Evolutionary conservation across 1,139 yeast species (phyloP).

Genomic region (Debaryomycetaceae sp.): DNA sequence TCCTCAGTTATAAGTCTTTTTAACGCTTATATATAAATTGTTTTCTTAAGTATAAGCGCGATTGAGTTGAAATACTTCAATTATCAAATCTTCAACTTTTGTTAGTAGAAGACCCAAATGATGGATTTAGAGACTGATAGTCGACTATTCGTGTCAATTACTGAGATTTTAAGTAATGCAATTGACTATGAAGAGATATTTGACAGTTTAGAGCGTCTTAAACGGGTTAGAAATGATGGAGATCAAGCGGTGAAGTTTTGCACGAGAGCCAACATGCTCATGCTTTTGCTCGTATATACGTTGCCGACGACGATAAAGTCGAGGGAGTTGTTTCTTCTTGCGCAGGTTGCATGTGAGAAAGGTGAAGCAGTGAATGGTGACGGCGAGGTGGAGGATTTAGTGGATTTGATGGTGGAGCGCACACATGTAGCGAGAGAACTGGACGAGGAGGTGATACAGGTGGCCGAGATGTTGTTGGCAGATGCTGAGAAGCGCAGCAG

Average conservation of each 20-base stretch:
- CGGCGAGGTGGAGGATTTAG: background rate
- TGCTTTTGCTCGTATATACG: conserved; percentile 11
- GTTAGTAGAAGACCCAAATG: background rate
- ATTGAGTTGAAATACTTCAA: too few relatives aligned
- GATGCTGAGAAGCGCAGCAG: conserved; percentile 3
- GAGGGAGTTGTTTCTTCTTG: background rate
- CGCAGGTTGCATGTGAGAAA: background rate
- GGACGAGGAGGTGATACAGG: conserved; percentile 4
- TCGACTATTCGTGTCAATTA: background rate
- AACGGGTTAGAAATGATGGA: background rate
- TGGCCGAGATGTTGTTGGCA: conserved; percentile 16
- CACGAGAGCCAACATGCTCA: conserved; percentile 9
- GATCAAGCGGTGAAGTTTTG: background rate
- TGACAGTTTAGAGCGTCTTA: background rate
- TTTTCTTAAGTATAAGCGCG: too few relatives aligned
- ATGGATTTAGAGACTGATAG: background rate
- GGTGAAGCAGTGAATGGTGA: background rate
- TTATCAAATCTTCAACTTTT: too few relatives aligned
- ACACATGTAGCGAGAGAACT: conserved; percentile 9
- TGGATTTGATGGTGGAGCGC: background rate
- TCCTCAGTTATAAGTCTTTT: too few relatives aligned
- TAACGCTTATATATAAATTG: too few relatives aligned
- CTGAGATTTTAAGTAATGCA: background rate
- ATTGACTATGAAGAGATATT: background rate
- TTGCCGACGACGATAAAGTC: conserved; percentile 1